phyloP scores from a whole-genome alignment of 495 filamentous ascomycete genomes.

The Penicillium verhagenii region DNA sequence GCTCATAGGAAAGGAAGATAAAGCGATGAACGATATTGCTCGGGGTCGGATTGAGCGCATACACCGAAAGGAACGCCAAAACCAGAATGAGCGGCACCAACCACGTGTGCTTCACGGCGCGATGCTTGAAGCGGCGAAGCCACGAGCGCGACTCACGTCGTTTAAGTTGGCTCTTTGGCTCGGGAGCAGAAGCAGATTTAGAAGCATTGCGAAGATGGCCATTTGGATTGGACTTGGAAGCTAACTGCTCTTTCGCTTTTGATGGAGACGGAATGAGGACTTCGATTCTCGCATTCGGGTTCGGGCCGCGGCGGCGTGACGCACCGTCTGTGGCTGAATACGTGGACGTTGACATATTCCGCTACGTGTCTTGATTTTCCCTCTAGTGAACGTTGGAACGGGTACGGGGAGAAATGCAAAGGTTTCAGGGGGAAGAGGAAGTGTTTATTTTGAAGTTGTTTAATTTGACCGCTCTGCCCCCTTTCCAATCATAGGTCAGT shows the following conservation, averaged over 20 bases:
- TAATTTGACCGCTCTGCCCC: neutral
- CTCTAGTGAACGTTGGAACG: no score
- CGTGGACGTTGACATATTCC: neutral
- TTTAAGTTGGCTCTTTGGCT: neutral
- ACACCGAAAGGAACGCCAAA: constrained; percentile 55
- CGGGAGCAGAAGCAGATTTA: no score
- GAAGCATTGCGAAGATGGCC: no score
- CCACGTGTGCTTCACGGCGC: constrained; percentile 47
- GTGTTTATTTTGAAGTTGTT: neutral
- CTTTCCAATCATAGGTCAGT: neutral
- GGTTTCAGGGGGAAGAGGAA: neutral
- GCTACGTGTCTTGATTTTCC: no score
- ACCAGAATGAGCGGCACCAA: constrained; percentile 68
- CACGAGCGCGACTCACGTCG: constrained; percentile 33
- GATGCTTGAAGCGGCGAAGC: constrained; percentile 48
- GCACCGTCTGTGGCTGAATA: neutral
- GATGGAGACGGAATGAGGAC: no score
- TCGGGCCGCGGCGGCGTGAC: constrained; percentile 1
- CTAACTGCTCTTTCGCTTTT: no score
- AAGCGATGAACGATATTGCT: constrained; percentile 73
- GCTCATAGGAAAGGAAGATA: constrained; percentile 83
- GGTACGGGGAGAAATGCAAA: neutral
- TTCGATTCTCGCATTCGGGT: neutral
- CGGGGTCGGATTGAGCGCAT: constrained; percentile 68
- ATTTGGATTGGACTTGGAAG: neutral